A percentile compares a stretch with the other conserved stretches of the same genome.
Evolutionary conservation across 768 basidiomycete genomes (phyloP).

Genomic region (Russula sp.): DNA sequence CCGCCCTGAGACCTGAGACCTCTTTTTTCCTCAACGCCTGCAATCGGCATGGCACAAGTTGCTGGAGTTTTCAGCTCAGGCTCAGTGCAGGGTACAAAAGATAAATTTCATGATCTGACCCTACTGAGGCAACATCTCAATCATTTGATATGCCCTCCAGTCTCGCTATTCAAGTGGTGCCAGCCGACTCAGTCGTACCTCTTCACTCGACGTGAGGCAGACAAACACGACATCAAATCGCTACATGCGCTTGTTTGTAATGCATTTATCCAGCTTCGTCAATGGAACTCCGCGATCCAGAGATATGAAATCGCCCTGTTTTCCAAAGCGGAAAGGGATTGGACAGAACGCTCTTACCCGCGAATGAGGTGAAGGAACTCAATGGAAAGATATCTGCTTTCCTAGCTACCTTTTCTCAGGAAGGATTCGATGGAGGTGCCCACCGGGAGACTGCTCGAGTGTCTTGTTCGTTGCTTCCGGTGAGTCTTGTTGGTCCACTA

Average conservation of each 20-base stretch:
- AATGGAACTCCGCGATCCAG: slow-evolving; percentile 50
- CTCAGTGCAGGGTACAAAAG: neutral
- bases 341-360: too few species aligned
- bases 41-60: neutral
- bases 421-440: slow-evolving; percentile 77
- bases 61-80: neutral
- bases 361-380: too few species aligned
- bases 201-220: slow-evolving; percentile 75
- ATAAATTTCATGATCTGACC: neutral
- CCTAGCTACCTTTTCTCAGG: slow-evolving; percentile 61
- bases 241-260: slow-evolving; percentile 76
- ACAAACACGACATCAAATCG: slow-evolving; percentile 80
- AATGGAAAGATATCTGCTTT: slow-evolving; percentile 63
- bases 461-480: slow-evolving; percentile 93
- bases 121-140: neutral
- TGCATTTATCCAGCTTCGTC: slow-evolving; percentile 63
- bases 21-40: neutral
- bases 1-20: neutral
- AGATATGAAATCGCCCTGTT: slow-evolving; percentile 69
- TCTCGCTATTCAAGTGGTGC: slow-evolving; percentile 77
- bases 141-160: slow-evolving; percentile 47
- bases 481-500: slow-evolving; percentile 28
- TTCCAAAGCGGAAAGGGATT: slow-evolving; percentile 60
- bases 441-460: slow-evolving; percentile 81
- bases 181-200: slow-evolving; percentile 76